Evolutionary conservation across 805 yeast species (phyloP).

Genomic region (Barnettozyma pratensis): DNA sequence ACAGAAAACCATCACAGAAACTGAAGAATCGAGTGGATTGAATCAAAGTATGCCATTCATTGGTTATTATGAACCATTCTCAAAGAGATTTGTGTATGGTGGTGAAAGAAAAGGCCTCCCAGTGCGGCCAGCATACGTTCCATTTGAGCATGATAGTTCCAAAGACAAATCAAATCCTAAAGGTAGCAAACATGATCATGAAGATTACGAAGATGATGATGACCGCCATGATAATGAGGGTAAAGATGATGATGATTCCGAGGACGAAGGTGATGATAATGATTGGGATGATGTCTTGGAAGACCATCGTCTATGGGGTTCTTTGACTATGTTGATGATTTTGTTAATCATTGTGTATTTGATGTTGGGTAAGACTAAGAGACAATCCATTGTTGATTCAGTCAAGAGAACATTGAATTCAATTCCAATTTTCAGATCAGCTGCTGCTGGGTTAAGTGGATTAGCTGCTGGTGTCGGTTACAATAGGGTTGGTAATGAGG

Average conservation of each 20-base stretch:
- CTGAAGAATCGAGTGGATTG: neutral
- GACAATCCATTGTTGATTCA: conserved; percentile 15
- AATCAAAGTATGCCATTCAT: conserved; percentile 18
- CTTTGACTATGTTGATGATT: conserved; percentile 28
- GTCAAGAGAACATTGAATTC: conserved; percentile 1
- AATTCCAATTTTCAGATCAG: neutral
- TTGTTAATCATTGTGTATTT: conserved; percentile 28
- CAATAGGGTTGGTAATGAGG: neutral
- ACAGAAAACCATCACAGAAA: conserved; percentile 2
- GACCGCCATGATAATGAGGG: conserved; percentile 25
- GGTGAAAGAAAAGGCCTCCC: conserved; percentile 41
- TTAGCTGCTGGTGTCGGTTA: neutral
- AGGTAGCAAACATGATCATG: conserved; percentile 8
- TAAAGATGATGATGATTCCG: conserved; percentile 22
- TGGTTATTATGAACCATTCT: conserved; percentile 46
- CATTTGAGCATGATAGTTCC: no score
- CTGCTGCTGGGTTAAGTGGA: neutral
- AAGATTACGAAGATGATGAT: conserved; percentile 8
- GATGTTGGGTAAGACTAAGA: conserved; percentile 30
- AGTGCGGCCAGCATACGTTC: conserved; percentile 38
- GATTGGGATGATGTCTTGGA: conserved; percentile 32
- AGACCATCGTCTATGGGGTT: conserved; percentile 33
- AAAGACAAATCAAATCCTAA: neutral
- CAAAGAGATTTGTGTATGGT: conserved; percentile 45
- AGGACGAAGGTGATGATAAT: conserved; percentile 32